Base-by-base conservation (phyloP, 176 grass and related monocot species). In the Puya raimondii region DNA sequence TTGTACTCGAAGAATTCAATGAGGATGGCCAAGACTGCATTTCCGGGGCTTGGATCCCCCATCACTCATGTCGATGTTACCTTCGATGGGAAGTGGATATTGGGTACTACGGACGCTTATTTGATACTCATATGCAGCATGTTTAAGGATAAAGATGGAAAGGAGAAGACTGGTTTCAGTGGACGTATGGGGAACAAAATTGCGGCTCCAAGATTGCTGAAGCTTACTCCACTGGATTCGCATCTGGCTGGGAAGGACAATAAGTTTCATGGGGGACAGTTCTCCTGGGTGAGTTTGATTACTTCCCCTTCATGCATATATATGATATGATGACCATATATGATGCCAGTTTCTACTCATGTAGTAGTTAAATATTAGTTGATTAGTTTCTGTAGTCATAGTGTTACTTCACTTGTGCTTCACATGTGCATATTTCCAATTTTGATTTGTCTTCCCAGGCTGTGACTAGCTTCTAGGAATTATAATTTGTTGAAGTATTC, bases 131-230 rank as follows among this genome's bases (percentile, higher is more conserved):
- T 96, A 48, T 87, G 88, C 84, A 92, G 86, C 9, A 25, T 92
- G 23, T 96, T 90, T 49, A 96, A 90, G 78, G 93, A 96, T 64
- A 96, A 90, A 81, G 89, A 87, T 83, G 89, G 89, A 4, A 96
- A 85, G 50, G 93, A 97, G 2, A 97, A 87, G 16, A 97, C 93
- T 0, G 93, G 93, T 4, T 97, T 92, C 26, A 85, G 73, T 67
- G 93, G 93, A 7, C 84, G 89, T 1, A 97, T 97, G 89, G 93
- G 93, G 21, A 86, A 81, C 27, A 81, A 68, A 69, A 92, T 92
- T 14, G 79, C 89, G 0, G 89, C 93, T 47, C 93, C 93, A 8
- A 88, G 93, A 51, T 67, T 97, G 71, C 48, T 92, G 8, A 97
- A 97, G 76, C 89, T 97, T 2, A 92, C 79, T 58, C 93, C 93